Conservation (phyloP, 768 basidiomycete species). For the Ramaria rubella region DNA sequence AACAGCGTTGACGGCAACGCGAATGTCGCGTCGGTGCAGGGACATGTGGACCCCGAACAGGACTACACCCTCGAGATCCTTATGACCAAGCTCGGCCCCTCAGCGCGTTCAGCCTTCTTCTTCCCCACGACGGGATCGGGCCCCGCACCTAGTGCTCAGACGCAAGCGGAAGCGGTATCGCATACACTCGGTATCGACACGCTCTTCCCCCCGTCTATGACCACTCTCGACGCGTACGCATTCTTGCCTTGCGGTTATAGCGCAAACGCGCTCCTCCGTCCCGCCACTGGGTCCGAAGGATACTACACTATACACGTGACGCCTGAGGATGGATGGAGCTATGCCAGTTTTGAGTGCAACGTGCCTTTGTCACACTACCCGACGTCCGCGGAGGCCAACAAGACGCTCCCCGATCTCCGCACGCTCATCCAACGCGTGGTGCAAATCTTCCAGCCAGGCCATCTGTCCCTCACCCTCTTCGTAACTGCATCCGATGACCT, state of each 20-base stretch:
- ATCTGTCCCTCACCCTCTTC: conserved; percentile 84
- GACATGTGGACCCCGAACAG: conserved; percentile 30
- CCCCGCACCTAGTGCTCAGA: conserved; percentile 36
- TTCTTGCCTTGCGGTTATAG: conserved; percentile 97
- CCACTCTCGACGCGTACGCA: conserved; percentile 85
- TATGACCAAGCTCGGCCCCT: conserved; percentile 83
- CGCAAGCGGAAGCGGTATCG: conserved; percentile 57
- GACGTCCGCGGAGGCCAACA: conserved; percentile 24
- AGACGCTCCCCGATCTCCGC: conserved; percentile 64
- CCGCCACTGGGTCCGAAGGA: conserved; percentile 53
- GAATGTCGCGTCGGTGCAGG: conserved; percentile 14
- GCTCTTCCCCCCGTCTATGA: conserved; percentile 74
- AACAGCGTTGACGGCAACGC: conserved; percentile 11
- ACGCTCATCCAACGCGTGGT: conserved; percentile 86
- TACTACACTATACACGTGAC: conserved; percentile 99
- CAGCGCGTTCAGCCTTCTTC: conserved; percentile 70
- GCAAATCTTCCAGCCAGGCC: conserved; percentile 84
- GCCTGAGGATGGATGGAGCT: conserved; percentile 96
- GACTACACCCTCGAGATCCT: conserved; percentile 98
- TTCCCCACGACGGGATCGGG: conserved; percentile 34
- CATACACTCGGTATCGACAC: conserved; percentile 68
- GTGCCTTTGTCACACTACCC: conserved; percentile 54
- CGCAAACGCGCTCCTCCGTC: conserved; percentile 77
- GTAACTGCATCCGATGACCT: conserved; percentile 59
- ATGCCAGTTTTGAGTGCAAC: conserved; percentile 98